A percentile compares a stretch with the other conserved stretches of the same genome.
Evolutionary conservation across 192 early-diverging fungal genomes (phyloP).

Genomic region (Cladochytrium replicatum): DNA sequence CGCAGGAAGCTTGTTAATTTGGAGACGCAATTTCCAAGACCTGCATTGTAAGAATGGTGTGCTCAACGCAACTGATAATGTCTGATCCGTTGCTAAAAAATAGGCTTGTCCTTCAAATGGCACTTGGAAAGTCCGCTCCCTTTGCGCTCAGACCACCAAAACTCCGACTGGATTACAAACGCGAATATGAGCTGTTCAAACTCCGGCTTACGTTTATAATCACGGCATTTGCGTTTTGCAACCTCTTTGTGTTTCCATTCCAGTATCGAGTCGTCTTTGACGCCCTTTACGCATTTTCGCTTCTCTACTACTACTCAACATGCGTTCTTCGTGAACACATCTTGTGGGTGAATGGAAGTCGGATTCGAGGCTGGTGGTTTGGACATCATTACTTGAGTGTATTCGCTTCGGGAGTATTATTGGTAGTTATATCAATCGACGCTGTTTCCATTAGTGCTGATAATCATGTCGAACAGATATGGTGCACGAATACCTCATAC

Average conservation of each 20-base stretch:
- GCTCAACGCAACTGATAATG: neutral
- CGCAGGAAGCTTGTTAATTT: slow-evolving; percentile 12
- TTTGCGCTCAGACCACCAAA: slow-evolving; percentile 24
- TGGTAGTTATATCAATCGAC: slow-evolving; percentile 13
- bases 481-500: slow-evolving; percentile 15
- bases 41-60: slow-evolving; percentile 19
- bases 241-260: slow-evolving; percentile 1
- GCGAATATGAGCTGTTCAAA: slow-evolving; percentile 36
- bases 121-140: slow-evolving; percentile 24
- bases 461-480: slow-evolving; percentile 14
- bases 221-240: slow-evolving; percentile 12
- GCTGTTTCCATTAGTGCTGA: neutral
- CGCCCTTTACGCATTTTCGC: neutral
- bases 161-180: slow-evolving; percentile 31
- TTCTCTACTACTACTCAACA: slow-evolving; percentile 32
- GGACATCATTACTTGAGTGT: slow-evolving; percentile 32
- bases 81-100: neutral
- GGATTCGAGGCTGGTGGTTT: slow-evolving; percentile 35
- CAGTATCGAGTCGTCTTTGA: neutral
- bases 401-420: slow-evolving; percentile 12
- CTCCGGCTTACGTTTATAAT: slow-evolving; percentile 20
- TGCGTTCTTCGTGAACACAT: slow-evolving; percentile 32
- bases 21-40: slow-evolving; percentile 25
- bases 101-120: slow-evolving; percentile 32
- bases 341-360: slow-evolving; percentile 28